phyloP scores from a whole-genome alignment of 805 yeast species.

The Barnettozyma pratensis region DNA sequence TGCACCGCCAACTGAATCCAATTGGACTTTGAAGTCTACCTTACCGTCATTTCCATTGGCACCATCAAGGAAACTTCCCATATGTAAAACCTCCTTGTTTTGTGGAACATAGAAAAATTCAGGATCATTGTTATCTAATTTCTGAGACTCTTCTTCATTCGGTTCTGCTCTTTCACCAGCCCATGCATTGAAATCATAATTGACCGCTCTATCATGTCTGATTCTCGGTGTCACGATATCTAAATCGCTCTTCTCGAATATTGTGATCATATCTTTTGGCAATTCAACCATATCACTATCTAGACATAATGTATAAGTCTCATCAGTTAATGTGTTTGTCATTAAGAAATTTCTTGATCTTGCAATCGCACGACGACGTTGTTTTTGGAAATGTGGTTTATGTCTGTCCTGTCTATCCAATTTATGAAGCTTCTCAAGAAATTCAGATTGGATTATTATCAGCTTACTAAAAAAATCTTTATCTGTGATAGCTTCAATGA shows the following conservation, averaged over 20 bases:
- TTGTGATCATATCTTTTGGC: slow-evolving; percentile 22
- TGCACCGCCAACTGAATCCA: slow-evolving; percentile 52
- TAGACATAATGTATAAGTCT: slow-evolving; percentile 25
- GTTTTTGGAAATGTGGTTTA: slow-evolving; percentile 16
- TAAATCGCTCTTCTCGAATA: slow-evolving; percentile 21
- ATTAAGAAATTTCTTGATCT: slow-evolving; percentile 27
- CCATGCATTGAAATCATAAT: slow-evolving; percentile 35
- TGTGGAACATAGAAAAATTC: slow-evolving; percentile 24
- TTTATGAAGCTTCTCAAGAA: slow-evolving; percentile 15
- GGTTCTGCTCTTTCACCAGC: slow-evolving; percentile 27
- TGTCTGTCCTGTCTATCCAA: slow-evolving; percentile 18
- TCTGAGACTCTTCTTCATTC: slow-evolving; percentile 13
- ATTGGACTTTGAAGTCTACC: slow-evolving; percentile 16
- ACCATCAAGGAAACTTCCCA: slow-evolving; percentile 15
- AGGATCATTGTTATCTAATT: slow-evolving; percentile 16
- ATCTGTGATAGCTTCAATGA: not conserved
- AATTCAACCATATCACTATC: slow-evolving; percentile 28
- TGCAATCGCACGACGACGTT: slow-evolving; percentile 26
- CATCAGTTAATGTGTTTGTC: slow-evolving; percentile 22
- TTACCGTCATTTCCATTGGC: slow-evolving; percentile 8
- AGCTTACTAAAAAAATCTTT: slow-evolving; percentile 12
- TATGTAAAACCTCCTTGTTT: slow-evolving; percentile 19
- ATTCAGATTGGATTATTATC: slow-evolving; percentile 17
- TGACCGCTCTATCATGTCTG: slow-evolving; percentile 20
- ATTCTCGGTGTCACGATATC: slow-evolving; percentile 31